These are phyloP conservation scores for Kazachstania bromeliacearum DNA, from an alignment of 805 yeast species.

Conservation along the genomic window DNA sequence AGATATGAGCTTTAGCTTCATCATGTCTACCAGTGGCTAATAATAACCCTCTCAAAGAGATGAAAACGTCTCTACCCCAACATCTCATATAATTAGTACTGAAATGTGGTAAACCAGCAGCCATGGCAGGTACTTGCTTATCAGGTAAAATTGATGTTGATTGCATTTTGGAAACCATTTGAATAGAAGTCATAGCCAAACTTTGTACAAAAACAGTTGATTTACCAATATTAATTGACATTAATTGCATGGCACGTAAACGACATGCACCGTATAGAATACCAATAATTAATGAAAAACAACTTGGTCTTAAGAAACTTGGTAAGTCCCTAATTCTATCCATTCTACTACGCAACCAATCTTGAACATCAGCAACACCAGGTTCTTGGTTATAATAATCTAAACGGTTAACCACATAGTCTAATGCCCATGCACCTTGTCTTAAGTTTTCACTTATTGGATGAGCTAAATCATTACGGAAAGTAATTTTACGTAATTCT, in stretches of 20 bases:
- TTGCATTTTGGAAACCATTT: conserved; percentile 69
- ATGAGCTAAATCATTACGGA: conserved; percentile 69
- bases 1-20: conserved; percentile 71
- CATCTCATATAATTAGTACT: conserved; percentile 88
- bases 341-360: conserved; percentile 63
- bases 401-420: conserved; percentile 56
- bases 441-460: conserved; percentile 76
- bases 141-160: conserved; percentile 69
- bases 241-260: conserved; percentile 48
- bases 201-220: conserved; percentile 71
- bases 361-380: conserved; percentile 45
- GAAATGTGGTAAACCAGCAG: conserved; percentile 96
- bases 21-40: conserved; percentile 69
- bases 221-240: conserved; percentile 44
- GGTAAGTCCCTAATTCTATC: conserved; percentile 60
- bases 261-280: conserved; percentile 77
- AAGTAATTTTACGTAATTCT: conserved; percentile 51
- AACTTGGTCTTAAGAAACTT: conserved; percentile 73
- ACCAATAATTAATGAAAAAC: conserved; percentile 75
- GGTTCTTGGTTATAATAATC: conserved; percentile 40
- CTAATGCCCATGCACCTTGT: conserved; percentile 84
- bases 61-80: conserved; percentile 97
- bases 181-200: conserved; percentile 72
- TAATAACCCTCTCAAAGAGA: conserved; percentile 73
- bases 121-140: conserved; percentile 59